Percentiles rank a stretch among this genome's conserved stretches.
phyloP scores from a whole-genome alignment of 2,329 filamentous ascomycete genomes.

The Phoma sp. region DNA sequence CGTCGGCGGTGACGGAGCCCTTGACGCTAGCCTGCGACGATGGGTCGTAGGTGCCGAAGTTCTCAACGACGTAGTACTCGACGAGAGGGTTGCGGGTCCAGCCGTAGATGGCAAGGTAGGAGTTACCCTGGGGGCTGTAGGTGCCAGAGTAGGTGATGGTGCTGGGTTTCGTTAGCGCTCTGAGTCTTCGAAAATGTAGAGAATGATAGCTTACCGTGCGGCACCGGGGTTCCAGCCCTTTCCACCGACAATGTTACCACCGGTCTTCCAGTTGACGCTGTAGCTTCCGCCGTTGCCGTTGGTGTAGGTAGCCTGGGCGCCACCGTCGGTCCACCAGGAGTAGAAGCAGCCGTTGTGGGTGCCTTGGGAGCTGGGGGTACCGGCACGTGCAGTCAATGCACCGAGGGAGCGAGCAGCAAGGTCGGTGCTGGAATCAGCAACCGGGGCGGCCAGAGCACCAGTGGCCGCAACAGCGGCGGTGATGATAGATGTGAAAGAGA shows the following conservation, averaged over 20 bases:
- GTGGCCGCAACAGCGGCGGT: conserved; percentile 33
- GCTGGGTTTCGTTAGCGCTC: conserved; percentile 17
- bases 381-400: conserved; percentile 39
- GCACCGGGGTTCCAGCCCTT: conserved; percentile 65
- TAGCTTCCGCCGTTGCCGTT: conserved; percentile 60
- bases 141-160: conserved; percentile 44
- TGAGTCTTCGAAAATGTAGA: too few species aligned
- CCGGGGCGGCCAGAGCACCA: conserved; percentile 34
- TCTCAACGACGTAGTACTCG: conserved; percentile 61
- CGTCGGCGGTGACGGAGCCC: conserved; percentile 40
- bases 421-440: conserved; percentile 27
- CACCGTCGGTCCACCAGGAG: conserved; percentile 65
- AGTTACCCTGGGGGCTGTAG: conserved; percentile 44
- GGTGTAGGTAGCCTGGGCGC: conserved; percentile 59
- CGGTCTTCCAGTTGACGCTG: conserved; percentile 57
- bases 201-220: conserved; percentile 50
- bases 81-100: conserved; percentile 62
- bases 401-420: conserved; percentile 46
- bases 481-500: conserved; percentile 38
- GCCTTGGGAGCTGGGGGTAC: conserved; percentile 57
- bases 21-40: conserved; percentile 51
- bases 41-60: conserved; percentile 59
- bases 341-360: conserved; percentile 65
- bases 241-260: conserved; percentile 63
- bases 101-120: conserved; percentile 63